phyloP scores from a whole-genome alignment of 2,329 filamentous ascomycete genomes.

The Botrytis squamosa region DNA sequence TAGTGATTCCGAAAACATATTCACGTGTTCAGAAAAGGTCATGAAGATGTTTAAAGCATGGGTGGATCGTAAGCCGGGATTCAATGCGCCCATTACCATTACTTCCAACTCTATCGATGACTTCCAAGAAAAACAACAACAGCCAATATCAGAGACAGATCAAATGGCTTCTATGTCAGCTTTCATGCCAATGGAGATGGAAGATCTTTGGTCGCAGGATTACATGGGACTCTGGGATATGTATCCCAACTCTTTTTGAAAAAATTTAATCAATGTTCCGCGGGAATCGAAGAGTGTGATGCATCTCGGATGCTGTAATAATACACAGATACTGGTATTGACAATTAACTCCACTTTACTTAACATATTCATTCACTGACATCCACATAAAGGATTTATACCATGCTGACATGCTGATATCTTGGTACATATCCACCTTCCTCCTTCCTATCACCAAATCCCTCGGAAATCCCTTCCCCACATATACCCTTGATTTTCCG shows the following conservation, averaged over 20 bases:
- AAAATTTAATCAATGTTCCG: background rate
- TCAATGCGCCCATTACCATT: constrained; percentile 3
- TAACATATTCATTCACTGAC: background rate
- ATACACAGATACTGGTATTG: background rate
- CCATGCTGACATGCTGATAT: background rate
- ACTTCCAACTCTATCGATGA: background rate
- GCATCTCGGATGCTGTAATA: background rate
- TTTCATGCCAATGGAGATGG: constrained; percentile 12
- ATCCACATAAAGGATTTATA: background rate
- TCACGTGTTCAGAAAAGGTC: constrained; percentile 12
- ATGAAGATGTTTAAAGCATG: constrained; percentile 8
- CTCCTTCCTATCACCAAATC: background rate
- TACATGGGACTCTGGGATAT: constrained; percentile 13
- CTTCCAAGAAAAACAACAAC: background rate
- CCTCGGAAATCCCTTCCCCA: background rate
- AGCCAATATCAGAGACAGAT: background rate
- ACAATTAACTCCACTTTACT: background rate
- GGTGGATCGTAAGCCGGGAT: constrained; percentile 10
- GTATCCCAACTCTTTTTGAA: constrained; percentile 12
- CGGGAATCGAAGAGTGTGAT: background rate
- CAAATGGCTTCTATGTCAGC: background rate
- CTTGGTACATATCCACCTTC: background rate
- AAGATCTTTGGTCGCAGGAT: constrained; percentile 12
- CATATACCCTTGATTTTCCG: background rate
- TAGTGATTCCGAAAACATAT: constrained; percentile 5